Evolutionary conservation across 345 rosid genomes (phyloP).

Genomic region (Lagerstroemia speciosa): DNA sequence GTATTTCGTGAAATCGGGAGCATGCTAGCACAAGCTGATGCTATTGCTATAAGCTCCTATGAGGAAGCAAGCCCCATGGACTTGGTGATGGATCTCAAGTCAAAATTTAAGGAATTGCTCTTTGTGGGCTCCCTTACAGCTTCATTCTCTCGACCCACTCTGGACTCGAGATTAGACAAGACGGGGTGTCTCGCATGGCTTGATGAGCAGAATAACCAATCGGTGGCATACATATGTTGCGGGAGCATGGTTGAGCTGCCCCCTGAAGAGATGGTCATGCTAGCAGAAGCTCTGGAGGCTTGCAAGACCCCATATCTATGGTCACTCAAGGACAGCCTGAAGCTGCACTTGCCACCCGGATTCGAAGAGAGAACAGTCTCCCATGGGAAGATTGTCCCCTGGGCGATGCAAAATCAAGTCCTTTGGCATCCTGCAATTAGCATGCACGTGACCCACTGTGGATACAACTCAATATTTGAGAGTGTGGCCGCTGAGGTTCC

Average conservation of each 20-base stretch:
- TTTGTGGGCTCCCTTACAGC: slow-evolving; percentile 18
- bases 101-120: slow-evolving; percentile 24
- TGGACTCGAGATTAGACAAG: slow-evolving; percentile 15
- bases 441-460: slow-evolving; percentile 39
- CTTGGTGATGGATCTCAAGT: slow-evolving; percentile 24
- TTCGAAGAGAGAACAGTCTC: slow-evolving; percentile 22
- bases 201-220: slow-evolving; percentile 20
- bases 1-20: slow-evolving; percentile 25
- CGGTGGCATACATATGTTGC: slow-evolving; percentile 48
- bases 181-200: slow-evolving; percentile 50
- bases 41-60: slow-evolving; percentile 33
- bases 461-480: slow-evolving; percentile 44
- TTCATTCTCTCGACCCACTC: not conserved
- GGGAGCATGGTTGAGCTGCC: slow-evolving; percentile 34
- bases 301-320: slow-evolving; percentile 24
- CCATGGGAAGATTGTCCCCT: slow-evolving; percentile 40
- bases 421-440: slow-evolving; percentile 33
- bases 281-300: slow-evolving; percentile 43
- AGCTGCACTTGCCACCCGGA: slow-evolving; percentile 15
- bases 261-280: slow-evolving; percentile 32
- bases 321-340: slow-evolving; percentile 14
- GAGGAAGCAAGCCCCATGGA: slow-evolving; percentile 28
- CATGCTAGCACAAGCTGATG: slow-evolving; percentile 31
- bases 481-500: slow-evolving; percentile 48
- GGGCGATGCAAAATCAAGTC: slow-evolving; percentile 47